phyloP scores from a whole-genome alignment of 2,329 filamentous ascomycete genomes.

The Byssoonygena ceratinophila region DNA sequence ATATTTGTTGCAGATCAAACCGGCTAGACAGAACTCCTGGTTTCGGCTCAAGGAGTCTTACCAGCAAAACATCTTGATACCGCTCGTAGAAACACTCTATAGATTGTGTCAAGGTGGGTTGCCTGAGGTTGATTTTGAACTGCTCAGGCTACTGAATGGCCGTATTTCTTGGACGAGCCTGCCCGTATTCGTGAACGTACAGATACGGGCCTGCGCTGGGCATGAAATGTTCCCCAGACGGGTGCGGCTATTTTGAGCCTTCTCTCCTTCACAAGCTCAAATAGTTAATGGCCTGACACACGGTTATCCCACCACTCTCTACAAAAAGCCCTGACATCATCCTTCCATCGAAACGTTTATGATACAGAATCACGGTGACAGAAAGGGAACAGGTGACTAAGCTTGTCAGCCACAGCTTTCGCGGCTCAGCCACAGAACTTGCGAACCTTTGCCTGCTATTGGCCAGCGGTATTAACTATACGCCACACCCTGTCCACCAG shows the following conservation, averaged over 20 bases:
- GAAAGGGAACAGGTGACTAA: not conserved
- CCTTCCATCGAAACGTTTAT: no score
- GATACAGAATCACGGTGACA: not conserved
- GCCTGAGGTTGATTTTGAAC: not conserved
- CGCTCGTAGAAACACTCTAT: not conserved
- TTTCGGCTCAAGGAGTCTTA: not conserved
- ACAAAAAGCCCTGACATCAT: not conserved
- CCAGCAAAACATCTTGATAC: not conserved
- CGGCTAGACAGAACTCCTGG: not conserved
- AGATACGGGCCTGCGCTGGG: slow-evolving; percentile 1
- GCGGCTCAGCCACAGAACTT: not conserved
- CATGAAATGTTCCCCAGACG: not conserved
- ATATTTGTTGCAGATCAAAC: not conserved
- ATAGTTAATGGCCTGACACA: not conserved
- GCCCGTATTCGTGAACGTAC: slow-evolving; percentile 4
- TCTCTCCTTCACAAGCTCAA: no score
- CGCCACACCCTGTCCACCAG: not conserved
- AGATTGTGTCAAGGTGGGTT: no score
- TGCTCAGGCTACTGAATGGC: not conserved
- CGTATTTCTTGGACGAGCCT: not conserved
- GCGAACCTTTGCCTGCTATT: not conserved
- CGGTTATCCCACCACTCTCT: not conserved
- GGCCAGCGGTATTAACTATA: not conserved
- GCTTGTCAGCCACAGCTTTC: not conserved
- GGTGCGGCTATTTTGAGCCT: not conserved